Base-by-base conservation (phyloP, 257 asterid genomes). In the Fraxinus excelsior region DNA sequence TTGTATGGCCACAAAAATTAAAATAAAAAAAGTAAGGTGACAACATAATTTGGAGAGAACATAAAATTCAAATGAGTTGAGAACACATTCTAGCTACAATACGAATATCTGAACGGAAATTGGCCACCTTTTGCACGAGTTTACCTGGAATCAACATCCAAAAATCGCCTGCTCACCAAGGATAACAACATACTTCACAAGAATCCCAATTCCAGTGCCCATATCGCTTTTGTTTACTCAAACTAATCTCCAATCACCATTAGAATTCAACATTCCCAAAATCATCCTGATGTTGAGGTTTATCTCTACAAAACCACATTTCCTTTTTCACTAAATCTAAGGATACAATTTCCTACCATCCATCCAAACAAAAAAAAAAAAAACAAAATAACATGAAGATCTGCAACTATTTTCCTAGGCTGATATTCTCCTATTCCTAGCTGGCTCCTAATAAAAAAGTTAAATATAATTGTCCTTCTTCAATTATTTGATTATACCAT, bases 101-200 rank as follows among this genome's bases (percentile, higher is more conserved):
- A 8, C 16, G 70, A 70, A 44, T 68, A 49, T n/a, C 8, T 10
- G 32, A 74, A 66, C 32, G 66, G 26, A 26, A 25, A n/a, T 6
- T 66, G 12, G 9, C 3, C 5, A 26, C 42, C 56, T 23, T 62
- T 73, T 11, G 67, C 76, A 67, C 23, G 21, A 56, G 23, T 34
- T 71, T 90, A 95, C 99, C 98, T 95, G 78, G 97, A 85, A 91
- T 93, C 99, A 83, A 87, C 96, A 80, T 89, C 85, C 88, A 92
- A 84, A 14, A 87, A 73, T 84, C 98, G 99, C 91, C 91, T 95
- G 90, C 99, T 95, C 90, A 95, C 87, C 88, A 92, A 94, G 89
- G 99, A 92, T 85, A 94, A 84, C 97, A 94, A 92, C 99, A 94
- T 92, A 80, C 90, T 89, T 91, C 89, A 83, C 80, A 81, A 81